A percentile compares a stretch with the other conserved stretches of the same genome.
Evolutionary conservation across 1,139 yeast species (phyloP).

Genomic region (Taphrina flavorubra): DNA sequence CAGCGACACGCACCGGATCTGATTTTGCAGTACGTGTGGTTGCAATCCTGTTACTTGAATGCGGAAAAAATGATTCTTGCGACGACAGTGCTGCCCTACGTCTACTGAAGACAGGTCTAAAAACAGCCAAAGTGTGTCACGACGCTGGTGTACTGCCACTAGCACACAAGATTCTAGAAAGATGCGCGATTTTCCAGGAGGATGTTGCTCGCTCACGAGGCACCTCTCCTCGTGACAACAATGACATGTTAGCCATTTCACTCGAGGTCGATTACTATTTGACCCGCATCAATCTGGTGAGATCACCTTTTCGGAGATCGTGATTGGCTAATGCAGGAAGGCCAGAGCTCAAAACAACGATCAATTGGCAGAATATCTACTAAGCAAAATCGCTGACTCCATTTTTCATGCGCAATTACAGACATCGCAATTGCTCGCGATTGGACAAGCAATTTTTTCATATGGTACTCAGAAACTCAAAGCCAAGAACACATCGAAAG

Average conservation of each 20-base stretch:
- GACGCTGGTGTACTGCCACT: constrained; percentile 13
- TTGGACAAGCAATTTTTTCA: constrained; percentile 17
- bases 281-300: constrained; percentile 21
- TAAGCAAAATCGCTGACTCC: constrained; percentile 12
- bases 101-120: constrained; percentile 14
- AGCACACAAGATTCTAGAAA: constrained; percentile 20
- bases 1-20: neutral
- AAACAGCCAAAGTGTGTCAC: constrained; percentile 23
- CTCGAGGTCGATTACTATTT: constrained; percentile 17
- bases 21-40: constrained; percentile 23
- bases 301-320: neutral
- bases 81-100: constrained; percentile 12
- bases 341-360: constrained; percentile 17
- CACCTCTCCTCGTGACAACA: too few species aligned
- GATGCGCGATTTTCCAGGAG: constrained; percentile 17
- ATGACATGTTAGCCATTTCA: neutral
- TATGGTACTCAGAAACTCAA: constrained; percentile 11
- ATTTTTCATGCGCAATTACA: neutral
- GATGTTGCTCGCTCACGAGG: constrained; percentile 6
- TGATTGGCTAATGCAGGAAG: neutral
- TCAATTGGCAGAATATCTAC: constrained; percentile 27
- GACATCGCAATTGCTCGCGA: neutral
- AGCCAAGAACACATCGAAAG: constrained; percentile 4
- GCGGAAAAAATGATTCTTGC: constrained; percentile 8
- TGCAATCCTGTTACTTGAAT: constrained; percentile 26